Conservation (phyloP, 1,139 yeast species). For the Geotrichum reessii region DNA sequence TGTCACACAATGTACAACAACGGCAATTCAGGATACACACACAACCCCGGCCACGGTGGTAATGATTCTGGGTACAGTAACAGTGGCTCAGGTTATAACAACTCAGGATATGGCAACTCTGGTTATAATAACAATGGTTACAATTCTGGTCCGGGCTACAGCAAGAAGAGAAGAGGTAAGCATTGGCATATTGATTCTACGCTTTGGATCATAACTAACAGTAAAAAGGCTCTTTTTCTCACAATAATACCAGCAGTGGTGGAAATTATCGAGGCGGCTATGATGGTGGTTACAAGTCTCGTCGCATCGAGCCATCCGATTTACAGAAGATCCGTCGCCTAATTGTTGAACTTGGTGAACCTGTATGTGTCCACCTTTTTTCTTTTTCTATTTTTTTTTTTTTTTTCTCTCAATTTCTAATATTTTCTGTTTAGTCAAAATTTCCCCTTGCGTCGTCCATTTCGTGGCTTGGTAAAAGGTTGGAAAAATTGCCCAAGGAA, state of each 20-base stretch:
- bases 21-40: background rate
- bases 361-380: slow-evolving; percentile 21
- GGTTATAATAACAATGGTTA: background rate
- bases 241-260: background rate
- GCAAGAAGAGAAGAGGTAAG: slow-evolving; percentile 8
- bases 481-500: slow-evolving; percentile 48
- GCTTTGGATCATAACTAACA: background rate
- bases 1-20: background rate
- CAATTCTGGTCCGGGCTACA: background rate
- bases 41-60: background rate
- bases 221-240: background rate
- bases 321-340: slow-evolving; percentile 16
- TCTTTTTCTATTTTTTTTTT: background rate
- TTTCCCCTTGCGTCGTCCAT: slow-evolving; percentile 35
- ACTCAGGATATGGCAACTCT: slow-evolving; percentile 1
- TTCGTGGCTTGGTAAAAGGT: slow-evolving; percentile 53
- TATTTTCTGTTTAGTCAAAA: slow-evolving; percentile 20
- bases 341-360: slow-evolving; percentile 33
- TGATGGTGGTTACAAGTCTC: slow-evolving; percentile 8
- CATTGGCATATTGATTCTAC: background rate
- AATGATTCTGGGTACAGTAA: background rate
- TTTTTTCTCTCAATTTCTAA: slow-evolving; percentile 1
- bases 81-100: background rate
- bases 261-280: background rate
- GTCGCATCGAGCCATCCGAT: slow-evolving; percentile 13